Conservation (phyloP, 352 stramenopile species). For the Phytopythium delawarense region DNA sequence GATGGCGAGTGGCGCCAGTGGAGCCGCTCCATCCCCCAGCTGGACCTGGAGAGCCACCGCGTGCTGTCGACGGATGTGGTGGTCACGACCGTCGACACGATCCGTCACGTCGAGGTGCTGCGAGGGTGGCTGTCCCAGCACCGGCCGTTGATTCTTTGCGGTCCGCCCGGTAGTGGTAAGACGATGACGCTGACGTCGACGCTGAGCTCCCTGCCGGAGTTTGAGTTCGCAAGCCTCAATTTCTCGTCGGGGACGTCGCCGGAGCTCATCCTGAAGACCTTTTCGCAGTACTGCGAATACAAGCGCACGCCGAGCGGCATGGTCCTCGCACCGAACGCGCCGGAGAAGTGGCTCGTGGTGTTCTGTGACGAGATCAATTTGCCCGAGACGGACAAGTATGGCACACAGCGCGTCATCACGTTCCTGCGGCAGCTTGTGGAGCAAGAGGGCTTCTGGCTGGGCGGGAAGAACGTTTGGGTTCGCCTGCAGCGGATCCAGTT, state of each 20-base stretch:
- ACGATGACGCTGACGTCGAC: constrained; percentile 99
- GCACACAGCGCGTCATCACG: constrained; percentile 98
- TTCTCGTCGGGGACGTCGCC: constrained; percentile 98
- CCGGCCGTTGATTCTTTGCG: constrained; percentile 97
- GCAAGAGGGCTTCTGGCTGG: constrained; percentile 91
- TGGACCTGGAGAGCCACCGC: constrained; percentile 98
- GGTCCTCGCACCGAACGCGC: constrained; percentile 92
- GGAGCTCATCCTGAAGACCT: constrained; percentile 98
- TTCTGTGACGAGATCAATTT: constrained; percentile 99
- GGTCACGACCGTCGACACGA: constrained; percentile 99
- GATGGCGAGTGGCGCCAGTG: constrained; percentile 97
- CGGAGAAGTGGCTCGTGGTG: constrained; percentile 98
- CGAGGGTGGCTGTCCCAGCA: constrained; percentile 96
- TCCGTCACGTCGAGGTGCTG: constrained; percentile 98
- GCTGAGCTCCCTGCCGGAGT: constrained; percentile 96
- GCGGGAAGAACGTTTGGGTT: constrained; percentile 90
- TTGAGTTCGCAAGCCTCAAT: constrained; percentile 98
- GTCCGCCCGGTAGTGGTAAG: constrained; percentile 98
- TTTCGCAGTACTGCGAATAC: constrained; percentile 99
- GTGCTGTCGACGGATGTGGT: constrained; percentile 97
- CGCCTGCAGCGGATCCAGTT: constrained; percentile 93
- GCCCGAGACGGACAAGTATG: constrained; percentile 97
- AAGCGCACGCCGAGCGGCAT: constrained; percentile 96
- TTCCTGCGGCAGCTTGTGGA: constrained; percentile 99
- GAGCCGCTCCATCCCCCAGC: constrained; percentile 93